Base-by-base conservation (phyloP, 1,139 yeast genomes). In the Saccharomycopsis phalli region DNA sequence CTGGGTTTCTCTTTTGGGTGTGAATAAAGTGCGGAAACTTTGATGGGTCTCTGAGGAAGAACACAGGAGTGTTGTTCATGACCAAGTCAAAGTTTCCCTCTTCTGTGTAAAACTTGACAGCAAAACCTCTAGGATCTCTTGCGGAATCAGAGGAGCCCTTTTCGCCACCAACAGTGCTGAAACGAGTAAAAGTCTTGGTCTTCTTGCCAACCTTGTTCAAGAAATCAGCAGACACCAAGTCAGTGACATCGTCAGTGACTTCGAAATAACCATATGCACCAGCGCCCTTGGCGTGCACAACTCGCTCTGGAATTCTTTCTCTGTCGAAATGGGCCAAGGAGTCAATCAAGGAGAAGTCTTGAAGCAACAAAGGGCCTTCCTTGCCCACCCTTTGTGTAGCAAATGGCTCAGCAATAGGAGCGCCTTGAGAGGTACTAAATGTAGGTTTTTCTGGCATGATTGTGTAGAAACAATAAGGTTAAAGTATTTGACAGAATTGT, bases 1-100 rank as follows among this genome's bases (percentile, higher is more conserved):
- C 75, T 36, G 94, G 94, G 64, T 81, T 75, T 59, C 83, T 56
- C 71, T 77, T 77, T 59, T 77, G 84, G 28, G 78, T 69, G 54
- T 74, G 79, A 50, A 73, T 74, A 50, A 73, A 73, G 45, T 66
- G 71, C 26, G 77, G 71, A 59, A 73, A 73, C 59, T 73, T 73
- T 43, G 65, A 56, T n/a, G 79, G 79, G 52, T 74, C 78, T 52
- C 79, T 64, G 46, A 74, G 57, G 56, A 74, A 74, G 56, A 74
- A 74, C 18, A 73, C 62, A 4, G 80, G 80, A 11, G 79, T 74
- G 54, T 74, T 74, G 60, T 74, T 74, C 59, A 69, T 73, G 20
- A 74, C 80, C 74, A 75, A 71, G 54, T 74, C 80, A 58, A 71
- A 56, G 53, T 72, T 71, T 37, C 80, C 80, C 50, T 71, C 71